These are phyloP conservation scores for Oidiodendron maius DNA, from an alignment of 495 filamentous ascomycete species.

Conservation along the genomic window DNA sequence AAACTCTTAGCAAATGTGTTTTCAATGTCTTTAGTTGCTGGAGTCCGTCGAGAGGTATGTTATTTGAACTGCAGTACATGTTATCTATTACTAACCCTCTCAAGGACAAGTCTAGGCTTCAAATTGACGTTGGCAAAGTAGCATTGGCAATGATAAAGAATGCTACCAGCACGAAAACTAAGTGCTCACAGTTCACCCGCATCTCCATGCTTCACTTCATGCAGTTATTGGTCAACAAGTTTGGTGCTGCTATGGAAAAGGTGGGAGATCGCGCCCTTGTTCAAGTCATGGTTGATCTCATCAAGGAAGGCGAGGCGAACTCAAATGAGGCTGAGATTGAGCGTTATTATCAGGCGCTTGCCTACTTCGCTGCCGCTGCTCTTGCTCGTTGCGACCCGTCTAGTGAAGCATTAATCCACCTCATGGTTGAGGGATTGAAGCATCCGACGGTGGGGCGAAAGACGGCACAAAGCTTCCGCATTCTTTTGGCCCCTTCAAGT, in stretches of 20 bases:
- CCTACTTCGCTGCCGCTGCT: constrained; percentile 13
- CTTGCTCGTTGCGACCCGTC: not conserved
- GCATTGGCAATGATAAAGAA: constrained; percentile 11
- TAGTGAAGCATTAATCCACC: constrained; percentile 1
- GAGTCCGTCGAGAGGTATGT: constrained; percentile 7
- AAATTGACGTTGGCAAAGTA: constrained; percentile 5
- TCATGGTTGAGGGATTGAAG: constrained; percentile 12
- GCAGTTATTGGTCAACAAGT: constrained; percentile 20
- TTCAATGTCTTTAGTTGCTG: constrained; percentile 16
- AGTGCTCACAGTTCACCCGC: not conserved
- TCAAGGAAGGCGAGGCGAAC: not conserved
- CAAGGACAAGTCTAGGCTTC: not conserved
- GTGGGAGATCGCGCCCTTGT: not conserved
- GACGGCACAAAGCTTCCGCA: constrained; percentile 26
- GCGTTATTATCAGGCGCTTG: constrained; percentile 10
- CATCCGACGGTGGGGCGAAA: constrained; percentile 18
- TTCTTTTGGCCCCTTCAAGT: constrained; percentile 28
- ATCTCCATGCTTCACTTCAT: constrained; percentile 14
- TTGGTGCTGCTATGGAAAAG: not conserved
- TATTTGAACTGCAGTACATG: not conserved
- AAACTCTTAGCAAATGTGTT: constrained; percentile 9
- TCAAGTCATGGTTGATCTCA: not conserved
- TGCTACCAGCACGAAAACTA: constrained; percentile 1
- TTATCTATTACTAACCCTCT: not conserved
- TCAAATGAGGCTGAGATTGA: not conserved